Evolutionary conservation across 192 early-diverging fungal species (phyloP).

Genomic region (Coemansia biformis): DNA sequence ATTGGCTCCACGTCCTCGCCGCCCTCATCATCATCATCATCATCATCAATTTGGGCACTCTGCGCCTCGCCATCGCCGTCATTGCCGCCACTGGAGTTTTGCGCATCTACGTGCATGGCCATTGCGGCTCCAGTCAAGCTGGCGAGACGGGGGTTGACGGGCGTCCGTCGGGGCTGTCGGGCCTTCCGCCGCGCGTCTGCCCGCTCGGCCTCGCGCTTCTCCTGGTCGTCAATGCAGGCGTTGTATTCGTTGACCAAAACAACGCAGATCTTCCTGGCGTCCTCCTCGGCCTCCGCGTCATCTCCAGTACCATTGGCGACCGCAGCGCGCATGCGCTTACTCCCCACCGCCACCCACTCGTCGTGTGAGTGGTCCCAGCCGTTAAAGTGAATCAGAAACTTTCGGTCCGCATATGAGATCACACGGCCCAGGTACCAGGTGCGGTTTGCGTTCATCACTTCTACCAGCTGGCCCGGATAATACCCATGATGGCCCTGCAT

Average conservation of each 20-base stretch:
- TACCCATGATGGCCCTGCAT: slow-evolving; percentile 48
- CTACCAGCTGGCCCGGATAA: slow-evolving; percentile 42
- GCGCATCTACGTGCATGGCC: background rate
- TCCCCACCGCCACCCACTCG: slow-evolving; percentile 47
- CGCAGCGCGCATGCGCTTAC: slow-evolving; percentile 31
- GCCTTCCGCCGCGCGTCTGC: slow-evolving; percentile 6
- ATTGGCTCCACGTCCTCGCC: slow-evolving; percentile 39
- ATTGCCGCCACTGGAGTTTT: background rate
- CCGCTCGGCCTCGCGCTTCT: slow-evolving; percentile 14
- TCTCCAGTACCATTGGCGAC: background rate
- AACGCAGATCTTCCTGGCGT: slow-evolving; percentile 32
- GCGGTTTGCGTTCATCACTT: slow-evolving; percentile 47
- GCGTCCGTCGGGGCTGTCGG: slow-evolving; percentile 5
- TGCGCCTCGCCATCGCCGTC: background rate
- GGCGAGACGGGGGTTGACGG: slow-evolving; percentile 8
- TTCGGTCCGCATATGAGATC: slow-evolving; percentile 37
- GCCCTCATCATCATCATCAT: slow-evolving; percentile 4
- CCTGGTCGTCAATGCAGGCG: slow-evolving; percentile 24
- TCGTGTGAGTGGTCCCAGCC: slow-evolving; percentile 43
- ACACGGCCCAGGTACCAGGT: slow-evolving; percentile 43
- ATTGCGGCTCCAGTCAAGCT: slow-evolving; percentile 8
- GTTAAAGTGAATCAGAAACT: slow-evolving; percentile 37
- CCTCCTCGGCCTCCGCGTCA: slow-evolving; percentile 28
- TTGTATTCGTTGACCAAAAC: slow-evolving; percentile 43
- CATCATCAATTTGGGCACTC: no score